These are phyloP conservation scores for Eremochloa ophiuroides DNA, from an alignment of 176 grass and related monocot genomes.

Conservation along the genomic window DNA sequence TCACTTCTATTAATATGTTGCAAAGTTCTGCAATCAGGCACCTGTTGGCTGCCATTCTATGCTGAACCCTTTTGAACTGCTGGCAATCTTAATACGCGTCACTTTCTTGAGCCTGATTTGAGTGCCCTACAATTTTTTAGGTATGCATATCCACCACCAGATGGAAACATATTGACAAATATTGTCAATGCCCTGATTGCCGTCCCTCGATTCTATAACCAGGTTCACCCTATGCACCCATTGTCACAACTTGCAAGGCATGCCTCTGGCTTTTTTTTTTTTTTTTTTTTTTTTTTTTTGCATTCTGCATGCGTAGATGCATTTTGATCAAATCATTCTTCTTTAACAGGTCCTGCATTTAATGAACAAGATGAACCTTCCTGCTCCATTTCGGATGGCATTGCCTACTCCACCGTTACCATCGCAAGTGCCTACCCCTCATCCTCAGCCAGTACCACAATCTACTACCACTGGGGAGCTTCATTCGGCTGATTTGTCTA, in stretches of 20 bases:
- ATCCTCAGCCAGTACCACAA: conserved; percentile 34
- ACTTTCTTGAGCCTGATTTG: neutral
- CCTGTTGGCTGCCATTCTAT: neutral
- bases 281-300: neutral
- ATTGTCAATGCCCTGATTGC: conserved; percentile 91
- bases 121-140: conserved; percentile 32
- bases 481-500: conserved; percentile 54
- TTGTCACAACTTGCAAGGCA: neutral
- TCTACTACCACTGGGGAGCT: conserved; percentile 29
- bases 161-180: conserved; percentile 94
- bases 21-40: neutral
- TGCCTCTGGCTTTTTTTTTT: neutral
- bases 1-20: neutral
- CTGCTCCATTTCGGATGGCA: conserved; percentile 95
- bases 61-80: neutral
- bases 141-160: conserved; percentile 89
- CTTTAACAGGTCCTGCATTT: conserved; percentile 75
- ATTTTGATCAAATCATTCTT: conserved; percentile 28
- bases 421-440: conserved; percentile 45
- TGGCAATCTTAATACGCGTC: neutral
- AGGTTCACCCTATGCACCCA: conserved; percentile 35
- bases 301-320: neutral
- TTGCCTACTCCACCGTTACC: conserved; percentile 85
- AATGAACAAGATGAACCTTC: conserved; percentile 99
- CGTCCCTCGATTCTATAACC: conserved; percentile 83